These are phyloP conservation scores for Tricholoma bakamatsutake DNA, from an alignment of 768 basidiomycete species.

Conservation along the genomic window DNA sequence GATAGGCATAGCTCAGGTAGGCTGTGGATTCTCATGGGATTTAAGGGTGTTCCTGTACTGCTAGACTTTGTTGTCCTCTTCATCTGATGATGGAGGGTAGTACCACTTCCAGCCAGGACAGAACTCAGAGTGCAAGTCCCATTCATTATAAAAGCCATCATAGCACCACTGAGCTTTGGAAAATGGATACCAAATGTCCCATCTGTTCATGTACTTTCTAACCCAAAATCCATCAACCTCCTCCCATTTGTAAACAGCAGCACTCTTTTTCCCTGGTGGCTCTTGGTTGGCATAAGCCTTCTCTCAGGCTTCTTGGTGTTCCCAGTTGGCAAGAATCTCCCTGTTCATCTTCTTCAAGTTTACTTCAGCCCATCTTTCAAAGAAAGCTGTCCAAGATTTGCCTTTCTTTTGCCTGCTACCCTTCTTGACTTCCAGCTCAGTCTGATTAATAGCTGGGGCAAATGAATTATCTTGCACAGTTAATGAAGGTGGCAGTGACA, in stretches of 20 bases:
- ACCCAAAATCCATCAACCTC: conserved; percentile 1
- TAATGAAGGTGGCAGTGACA: background rate
- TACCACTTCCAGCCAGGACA: background rate
- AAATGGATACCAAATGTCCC: background rate
- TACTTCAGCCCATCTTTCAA: background rate
- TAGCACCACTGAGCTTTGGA: background rate
- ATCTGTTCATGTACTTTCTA: background rate
- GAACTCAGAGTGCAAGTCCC: background rate
- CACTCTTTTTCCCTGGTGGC: background rate
- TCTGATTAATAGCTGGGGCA: background rate
- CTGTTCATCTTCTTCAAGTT: background rate
- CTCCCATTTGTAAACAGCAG: background rate
- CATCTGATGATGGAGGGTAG: background rate
- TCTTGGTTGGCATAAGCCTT: background rate
- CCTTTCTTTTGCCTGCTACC: background rate
- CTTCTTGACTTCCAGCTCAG: background rate
- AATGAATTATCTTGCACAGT: background rate
- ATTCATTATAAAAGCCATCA: background rate
- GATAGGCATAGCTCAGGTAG: background rate
- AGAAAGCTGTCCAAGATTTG: background rate
- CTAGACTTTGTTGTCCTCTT: background rate
- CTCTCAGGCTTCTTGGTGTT: background rate
- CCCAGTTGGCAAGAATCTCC: background rate
- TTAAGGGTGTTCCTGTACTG: background rate
- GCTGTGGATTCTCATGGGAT: background rate